Evolutionary conservation across 2,329 filamentous ascomycete genomes (phyloP).

Genomic region (Penicillium janthinellum): DNA sequence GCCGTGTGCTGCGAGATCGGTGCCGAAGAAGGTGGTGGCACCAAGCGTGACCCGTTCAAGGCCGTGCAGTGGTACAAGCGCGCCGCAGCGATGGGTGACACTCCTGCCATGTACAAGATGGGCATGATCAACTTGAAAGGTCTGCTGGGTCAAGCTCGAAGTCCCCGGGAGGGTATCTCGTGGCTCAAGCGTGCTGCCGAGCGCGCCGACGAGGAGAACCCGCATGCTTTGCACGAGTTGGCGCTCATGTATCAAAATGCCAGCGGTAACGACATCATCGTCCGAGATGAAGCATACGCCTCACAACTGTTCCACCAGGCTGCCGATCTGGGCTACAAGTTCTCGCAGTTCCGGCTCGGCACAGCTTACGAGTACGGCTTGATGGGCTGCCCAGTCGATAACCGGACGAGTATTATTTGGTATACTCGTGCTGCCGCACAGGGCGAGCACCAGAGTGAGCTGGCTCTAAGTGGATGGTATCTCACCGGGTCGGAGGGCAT

Average conservation of each 20-base stretch:
- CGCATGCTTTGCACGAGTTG: conserved; percentile 91
- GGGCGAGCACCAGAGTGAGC: conserved; percentile 89
- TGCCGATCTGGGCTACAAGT: conserved; percentile 88
- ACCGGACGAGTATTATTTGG: conserved; percentile 85
- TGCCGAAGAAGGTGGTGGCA: conserved; percentile 90
- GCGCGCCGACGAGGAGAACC: conserved; percentile 82
- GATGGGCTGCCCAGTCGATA: conserved; percentile 79
- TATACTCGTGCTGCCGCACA: conserved; percentile 89
- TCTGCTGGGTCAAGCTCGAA: conserved; percentile 80
- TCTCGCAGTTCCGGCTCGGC: conserved; percentile 87
- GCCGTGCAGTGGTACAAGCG: conserved; percentile 98
- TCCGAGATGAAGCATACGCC: conserved; percentile 80
- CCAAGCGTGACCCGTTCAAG: conserved; percentile 85
- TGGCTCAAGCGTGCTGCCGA: conserved; percentile 96
- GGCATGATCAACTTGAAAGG: conserved; percentile 96
- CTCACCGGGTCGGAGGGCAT: conserved; percentile 87
- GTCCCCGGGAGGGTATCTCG: conserved; percentile 79
- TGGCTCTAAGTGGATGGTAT: conserved; percentile 89
- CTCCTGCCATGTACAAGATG: conserved; percentile 96
- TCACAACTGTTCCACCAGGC: conserved; percentile 81
- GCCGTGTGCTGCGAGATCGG: conserved; percentile 98
- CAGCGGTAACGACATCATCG: conserved; percentile 67
- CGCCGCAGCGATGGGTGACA: conserved; percentile 84
- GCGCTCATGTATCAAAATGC: conserved; percentile 61
- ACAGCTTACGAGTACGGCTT: conserved; percentile 87